Conservation (phyloP, 208 protist genomes). For the Crithidia acanthocephali region DNA sequence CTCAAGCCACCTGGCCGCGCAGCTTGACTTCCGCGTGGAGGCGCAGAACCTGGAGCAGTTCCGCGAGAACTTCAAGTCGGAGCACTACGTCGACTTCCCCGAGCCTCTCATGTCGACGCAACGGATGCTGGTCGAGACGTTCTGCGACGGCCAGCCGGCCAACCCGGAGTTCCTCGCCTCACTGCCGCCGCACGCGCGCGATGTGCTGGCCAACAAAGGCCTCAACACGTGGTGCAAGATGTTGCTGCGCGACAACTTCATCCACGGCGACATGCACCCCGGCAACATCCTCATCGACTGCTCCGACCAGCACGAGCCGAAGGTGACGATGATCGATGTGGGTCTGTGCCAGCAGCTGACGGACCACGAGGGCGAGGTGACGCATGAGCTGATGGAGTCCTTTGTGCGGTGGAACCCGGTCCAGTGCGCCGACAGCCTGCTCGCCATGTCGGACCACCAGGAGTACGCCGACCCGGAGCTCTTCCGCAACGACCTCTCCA, state of each 20-base stretch:
- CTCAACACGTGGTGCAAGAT: conserved; percentile 94
- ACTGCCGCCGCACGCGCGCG: conserved; percentile 74
- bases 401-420: conserved; percentile 89
- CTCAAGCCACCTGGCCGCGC: conserved; percentile 82
- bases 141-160: conserved; percentile 82
- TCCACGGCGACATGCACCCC: conserved; percentile 94
- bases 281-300: conserved; percentile 93
- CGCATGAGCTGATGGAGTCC: conserved; percentile 80
- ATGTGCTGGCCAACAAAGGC: conserved; percentile 84
- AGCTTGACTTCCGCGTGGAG: conserved; percentile 92
- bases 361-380: conserved; percentile 56
- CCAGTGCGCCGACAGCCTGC: conserved; percentile 66
- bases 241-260: conserved; percentile 92
- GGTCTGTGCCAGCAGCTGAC: conserved; percentile 90
- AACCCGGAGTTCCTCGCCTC: conserved; percentile 81
- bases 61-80: conserved; percentile 79
- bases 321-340: conserved; percentile 87
- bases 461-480: conserved; percentile 52
- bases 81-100: conserved; percentile 84
- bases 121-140: conserved; percentile 88
- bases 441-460: conserved; percentile 70
- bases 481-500: conserved; percentile 56
- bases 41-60: conserved; percentile 86
- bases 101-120: conserved; percentile 83
- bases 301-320: conserved; percentile 74